Percentiles rank a stretch among this genome's conserved stretches.
Conservation (phyloP, 306 rosid species). For the Hippophae gyantsensis region DNA sequence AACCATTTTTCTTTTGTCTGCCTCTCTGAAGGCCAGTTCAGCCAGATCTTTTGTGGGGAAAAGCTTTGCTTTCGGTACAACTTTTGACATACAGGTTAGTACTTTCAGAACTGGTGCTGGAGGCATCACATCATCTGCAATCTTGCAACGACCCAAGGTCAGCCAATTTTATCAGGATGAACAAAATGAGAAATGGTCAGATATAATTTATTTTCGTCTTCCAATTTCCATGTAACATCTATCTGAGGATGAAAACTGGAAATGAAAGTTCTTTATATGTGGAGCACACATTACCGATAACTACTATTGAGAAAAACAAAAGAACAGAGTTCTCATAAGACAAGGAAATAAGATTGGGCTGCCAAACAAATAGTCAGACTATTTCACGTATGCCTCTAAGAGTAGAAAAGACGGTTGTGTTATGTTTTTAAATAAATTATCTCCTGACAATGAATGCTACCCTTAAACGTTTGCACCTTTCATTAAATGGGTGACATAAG, state of each 20-base stretch:
- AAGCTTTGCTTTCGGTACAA: constrained; percentile 72
- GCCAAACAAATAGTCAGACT: no score
- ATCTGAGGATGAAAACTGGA: not conserved
- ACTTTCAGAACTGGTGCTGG: constrained; percentile 48
- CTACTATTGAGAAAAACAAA: not conserved
- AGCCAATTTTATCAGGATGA: constrained; percentile 19
- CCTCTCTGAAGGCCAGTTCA: constrained; percentile 58
- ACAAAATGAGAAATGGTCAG: not conserved
- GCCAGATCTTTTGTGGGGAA: constrained; percentile 54
- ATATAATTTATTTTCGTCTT: not conserved
- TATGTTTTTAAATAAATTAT: no score
- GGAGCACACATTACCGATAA: not conserved
- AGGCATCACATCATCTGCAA: constrained; percentile 71
- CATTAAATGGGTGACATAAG: no score
- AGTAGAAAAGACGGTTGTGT: no score
- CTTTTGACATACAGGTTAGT: constrained; percentile 46
- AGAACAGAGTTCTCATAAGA: not conserved
- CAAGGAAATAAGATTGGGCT: no score
- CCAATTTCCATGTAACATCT: not conserved
- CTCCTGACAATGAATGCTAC: no score
- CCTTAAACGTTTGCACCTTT: no score
- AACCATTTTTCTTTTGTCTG: constrained; percentile 71
- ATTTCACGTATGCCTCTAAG: no score
- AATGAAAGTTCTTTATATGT: not conserved
- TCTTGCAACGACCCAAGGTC: constrained; percentile 47